Conservation (phyloP, 2,329 filamentous ascomycete species). For the Fusarium domesticum region DNA sequence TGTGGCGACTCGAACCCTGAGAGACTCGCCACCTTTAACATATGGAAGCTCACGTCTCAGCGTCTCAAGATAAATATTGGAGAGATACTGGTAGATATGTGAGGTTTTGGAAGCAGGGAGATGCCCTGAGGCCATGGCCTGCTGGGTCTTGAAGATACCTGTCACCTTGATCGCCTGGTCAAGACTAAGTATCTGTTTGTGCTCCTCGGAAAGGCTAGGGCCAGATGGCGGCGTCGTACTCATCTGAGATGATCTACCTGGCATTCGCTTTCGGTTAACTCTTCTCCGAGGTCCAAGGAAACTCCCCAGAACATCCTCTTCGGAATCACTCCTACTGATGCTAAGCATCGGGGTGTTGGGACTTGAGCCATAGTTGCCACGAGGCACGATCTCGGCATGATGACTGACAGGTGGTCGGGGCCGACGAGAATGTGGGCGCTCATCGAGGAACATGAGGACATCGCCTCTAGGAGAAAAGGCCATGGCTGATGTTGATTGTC, state of each 20-base stretch:
- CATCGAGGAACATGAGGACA: constrained; percentile 60
- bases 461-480: constrained; percentile 60
- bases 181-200: constrained; percentile 46
- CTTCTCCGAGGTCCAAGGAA: constrained; percentile 52
- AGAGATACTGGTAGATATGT: constrained; percentile 54
- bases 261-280: constrained; percentile 40
- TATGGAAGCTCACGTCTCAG: constrained; percentile 49
- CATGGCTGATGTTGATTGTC: constrained; percentile 58
- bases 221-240: constrained; percentile 56
- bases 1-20: constrained; percentile 46
- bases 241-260: constrained; percentile 44
- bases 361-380: constrained; percentile 47
- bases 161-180: constrained; percentile 59
- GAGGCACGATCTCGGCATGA: constrained; percentile 35
- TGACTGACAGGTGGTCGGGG: constrained; percentile 42
- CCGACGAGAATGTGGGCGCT: constrained; percentile 45
- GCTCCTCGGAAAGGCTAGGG: constrained; percentile 30
- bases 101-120: constrained; percentile 51
- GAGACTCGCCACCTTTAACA: constrained; percentile 33
- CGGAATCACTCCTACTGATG: constrained; percentile 61
- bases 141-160: constrained; percentile 56
- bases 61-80: constrained; percentile 54
- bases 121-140: constrained; percentile 61
- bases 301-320: constrained; percentile 60
- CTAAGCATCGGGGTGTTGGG: constrained; percentile 50